Evolutionary conservation across 2,329 filamentous ascomycete species (phyloP), one percentile per base, ranked within the genome.

Genomic region (Penicillium sp.): DNA sequence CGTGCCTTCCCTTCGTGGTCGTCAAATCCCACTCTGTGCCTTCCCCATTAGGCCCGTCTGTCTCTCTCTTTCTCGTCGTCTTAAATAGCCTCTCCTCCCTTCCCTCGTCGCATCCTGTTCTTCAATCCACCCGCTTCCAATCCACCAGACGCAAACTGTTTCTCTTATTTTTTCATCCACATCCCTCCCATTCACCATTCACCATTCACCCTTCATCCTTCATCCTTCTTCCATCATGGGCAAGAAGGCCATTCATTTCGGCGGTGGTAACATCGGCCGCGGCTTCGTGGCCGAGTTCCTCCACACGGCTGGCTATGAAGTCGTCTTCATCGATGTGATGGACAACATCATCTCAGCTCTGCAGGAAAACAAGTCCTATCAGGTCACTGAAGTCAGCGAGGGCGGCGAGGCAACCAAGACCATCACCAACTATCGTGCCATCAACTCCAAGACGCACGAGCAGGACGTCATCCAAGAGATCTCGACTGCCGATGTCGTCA

Each of bases 251-350:
- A 80, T 91, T 64, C 87, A 91, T 72, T 91, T 93, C 57, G 87
- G 87, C 54, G 86, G 86, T 58, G 87, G 87, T 63, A 91, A 91
- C 69, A 91, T 93, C 62, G 87, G 84, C 68, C 84, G 85, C 66
- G 86, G 87, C 67, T 93, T 93, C 56, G 87, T 93, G 39, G 87
- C 85, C 59, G 88, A 88, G 71, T 93, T 96, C 73, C 80, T 97
- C 27, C 87, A 95, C 76, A 85, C 94, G 69, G 93, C 90, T 9
- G 90, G 87, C 64, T 98, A 90, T 67, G 87, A 96, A 63, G 91
- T 98, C 59, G 77, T 97, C 73, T 97, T 98, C 62, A 84, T 94
- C 57, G 93, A 98, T 75, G 90, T 98, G 53, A 83, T 89, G 71
- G 88, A 91, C 64, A 72, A 71, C 47, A 75, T 96, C 48, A 93